These are phyloP conservation scores for Aureobasidium melanogenum DNA, from an alignment of 2,329 filamentous ascomycete species.

Conservation along the genomic window DNA sequence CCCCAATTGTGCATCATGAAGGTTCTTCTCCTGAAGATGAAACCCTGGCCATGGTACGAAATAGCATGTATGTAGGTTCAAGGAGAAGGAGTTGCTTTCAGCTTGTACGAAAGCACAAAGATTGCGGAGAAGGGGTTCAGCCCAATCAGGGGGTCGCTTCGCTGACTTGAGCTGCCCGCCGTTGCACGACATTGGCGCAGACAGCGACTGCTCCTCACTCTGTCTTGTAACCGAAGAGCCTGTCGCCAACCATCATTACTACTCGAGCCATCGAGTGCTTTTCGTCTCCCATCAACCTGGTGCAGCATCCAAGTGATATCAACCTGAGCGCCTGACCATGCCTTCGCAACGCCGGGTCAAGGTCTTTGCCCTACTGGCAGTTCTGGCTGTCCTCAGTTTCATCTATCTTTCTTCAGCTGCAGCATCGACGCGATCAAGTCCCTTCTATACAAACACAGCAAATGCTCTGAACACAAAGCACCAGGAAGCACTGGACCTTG, in stretches of 20 bases:
- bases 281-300: not conserved
- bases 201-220: not conserved
- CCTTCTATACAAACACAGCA: constrained; percentile 50
- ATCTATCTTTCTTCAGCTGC: constrained; percentile 64
- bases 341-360: constrained; percentile 13
- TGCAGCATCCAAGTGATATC: not conserved
- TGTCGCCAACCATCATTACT: not conserved
- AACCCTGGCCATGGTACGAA: not conserved
- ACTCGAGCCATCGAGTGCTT: not conserved
- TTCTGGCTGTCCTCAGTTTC: constrained; percentile 57
- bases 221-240: not conserved
- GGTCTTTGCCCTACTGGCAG: constrained; percentile 41
- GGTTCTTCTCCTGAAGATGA: not conserved
- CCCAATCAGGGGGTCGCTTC: not conserved
- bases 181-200: not conserved
- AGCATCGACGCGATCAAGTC: constrained; percentile 42
- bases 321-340: not conserved
- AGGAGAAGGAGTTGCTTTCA: not conserved
- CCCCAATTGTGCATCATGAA: not conserved
- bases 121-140: not conserved
- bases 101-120: not conserved
- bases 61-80: not conserved
- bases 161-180: not conserved
- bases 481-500: constrained; percentile 6
- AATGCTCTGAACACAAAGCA: constrained; percentile 42